A percentile compares a stretch with the other conserved stretches of the same genome.
Conservation (phyloP, 169 alveolate species). For the Plasmodium blacklocki region DNA sequence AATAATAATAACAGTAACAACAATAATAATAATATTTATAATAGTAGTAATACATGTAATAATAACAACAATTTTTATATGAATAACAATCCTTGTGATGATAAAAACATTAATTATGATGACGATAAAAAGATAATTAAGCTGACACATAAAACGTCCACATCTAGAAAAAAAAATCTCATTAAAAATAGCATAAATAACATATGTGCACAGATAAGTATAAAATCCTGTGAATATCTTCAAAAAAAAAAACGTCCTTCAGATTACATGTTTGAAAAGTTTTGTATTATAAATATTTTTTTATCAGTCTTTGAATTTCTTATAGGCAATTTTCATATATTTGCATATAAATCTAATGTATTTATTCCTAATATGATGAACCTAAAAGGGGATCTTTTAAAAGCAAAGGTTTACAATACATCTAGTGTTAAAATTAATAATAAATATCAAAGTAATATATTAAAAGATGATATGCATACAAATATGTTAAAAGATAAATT, state of each 20-base stretch:
- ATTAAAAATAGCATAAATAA: neutral
- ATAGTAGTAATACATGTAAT: neutral
- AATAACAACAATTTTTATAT: neutral
- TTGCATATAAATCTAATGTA: conserved; percentile 61
- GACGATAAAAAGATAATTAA: neutral
- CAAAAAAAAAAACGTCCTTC: conserved; percentile 1
- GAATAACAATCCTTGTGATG: neutral
- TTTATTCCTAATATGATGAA: conserved; percentile 17
- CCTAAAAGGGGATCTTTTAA: neutral
- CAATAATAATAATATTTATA: too few relatives aligned
- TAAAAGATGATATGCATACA: neutral
- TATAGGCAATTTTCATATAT: conserved; percentile 44
- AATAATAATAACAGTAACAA: neutral
- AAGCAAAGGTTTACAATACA: neutral
- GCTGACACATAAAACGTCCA: neutral
- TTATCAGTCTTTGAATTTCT: conserved; percentile 39
- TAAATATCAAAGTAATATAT: neutral
- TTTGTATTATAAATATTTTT: conserved; percentile 36
- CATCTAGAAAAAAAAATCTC: neutral
- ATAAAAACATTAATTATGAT: neutral
- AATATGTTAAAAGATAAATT: neutral
- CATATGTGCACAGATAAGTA: conserved; percentile 26
- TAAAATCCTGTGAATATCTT: conserved; percentile 46
- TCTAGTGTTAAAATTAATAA: neutral
- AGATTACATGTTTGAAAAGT: conserved; percentile 25